phyloP scores from a whole-genome alignment of 2,329 filamentous ascomycete genomes.

The Colletotrichum cereale region DNA sequence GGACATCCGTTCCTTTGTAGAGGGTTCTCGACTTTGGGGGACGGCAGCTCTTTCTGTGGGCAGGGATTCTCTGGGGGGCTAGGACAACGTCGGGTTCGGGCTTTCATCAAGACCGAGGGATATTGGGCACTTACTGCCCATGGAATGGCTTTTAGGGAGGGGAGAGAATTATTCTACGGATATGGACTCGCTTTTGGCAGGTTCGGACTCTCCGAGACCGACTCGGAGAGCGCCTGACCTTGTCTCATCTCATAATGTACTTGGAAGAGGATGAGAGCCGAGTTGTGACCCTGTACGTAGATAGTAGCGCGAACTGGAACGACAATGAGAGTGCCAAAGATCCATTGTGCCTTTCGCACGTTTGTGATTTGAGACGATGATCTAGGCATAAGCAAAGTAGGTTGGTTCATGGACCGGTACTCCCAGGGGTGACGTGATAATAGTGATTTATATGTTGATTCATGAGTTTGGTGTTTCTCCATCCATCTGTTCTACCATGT shows the following conservation, averaged over 20 bases:
- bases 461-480: constrained; percentile 4
- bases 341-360: neutral
- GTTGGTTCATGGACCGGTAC: neutral
- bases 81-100: neutral
- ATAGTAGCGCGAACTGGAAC: neutral
- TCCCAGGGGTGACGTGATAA: neutral
- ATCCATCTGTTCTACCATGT: constrained; percentile 16
- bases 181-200: neutral
- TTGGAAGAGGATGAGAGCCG: neutral
- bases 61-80: neutral
- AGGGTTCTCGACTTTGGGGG: neutral
- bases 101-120: neutral
- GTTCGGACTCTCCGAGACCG: neutral
- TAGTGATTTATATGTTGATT: neutral
- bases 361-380: neutral
- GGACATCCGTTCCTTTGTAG: neutral
- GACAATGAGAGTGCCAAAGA: neutral
- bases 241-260: neutral
- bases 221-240: neutral
- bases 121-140: neutral
- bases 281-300: neutral
- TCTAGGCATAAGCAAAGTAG: neutral
- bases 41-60: too few species aligned
- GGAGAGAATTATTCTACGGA: neutral
- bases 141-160: neutral